Percentiles rank a stretch among this genome's conserved stretches.
phyloP scores from a whole-genome alignment of 2,329 filamentous ascomycete genomes.

The Aspergillus sp. region DNA sequence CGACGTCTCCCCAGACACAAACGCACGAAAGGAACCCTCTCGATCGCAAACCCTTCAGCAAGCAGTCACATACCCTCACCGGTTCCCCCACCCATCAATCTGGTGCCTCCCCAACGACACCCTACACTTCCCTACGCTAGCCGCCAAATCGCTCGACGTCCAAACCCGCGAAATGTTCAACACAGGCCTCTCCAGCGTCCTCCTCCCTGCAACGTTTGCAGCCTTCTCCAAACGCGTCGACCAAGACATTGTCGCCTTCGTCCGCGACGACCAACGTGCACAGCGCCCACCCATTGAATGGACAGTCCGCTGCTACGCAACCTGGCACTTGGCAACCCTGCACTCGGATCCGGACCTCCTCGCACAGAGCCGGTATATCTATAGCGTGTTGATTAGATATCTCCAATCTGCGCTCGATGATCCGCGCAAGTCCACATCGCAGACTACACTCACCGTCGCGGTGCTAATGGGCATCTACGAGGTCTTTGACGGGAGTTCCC shows the following conservation, averaged over 20 bases:
- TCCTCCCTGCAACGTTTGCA: background rate
- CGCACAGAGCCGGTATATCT: slow-evolving; percentile 17
- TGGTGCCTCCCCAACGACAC: no score
- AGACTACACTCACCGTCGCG: slow-evolving; percentile 8
- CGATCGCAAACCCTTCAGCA: no score
- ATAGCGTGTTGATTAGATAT: background rate
- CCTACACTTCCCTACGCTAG: background rate
- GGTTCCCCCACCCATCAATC: no score
- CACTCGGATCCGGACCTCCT: slow-evolving; percentile 7
- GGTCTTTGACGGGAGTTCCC: slow-evolving; percentile 16
- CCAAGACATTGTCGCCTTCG: background rate
- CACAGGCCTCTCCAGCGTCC: background rate
- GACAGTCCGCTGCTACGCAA: slow-evolving; percentile 8
- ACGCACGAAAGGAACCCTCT: no score
- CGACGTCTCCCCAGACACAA: no score
- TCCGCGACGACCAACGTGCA: background rate
- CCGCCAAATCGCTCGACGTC: background rate
- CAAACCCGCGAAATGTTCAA: slow-evolving; percentile 2
- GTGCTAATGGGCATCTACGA: slow-evolving; percentile 18
- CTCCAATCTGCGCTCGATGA: slow-evolving; percentile 1
- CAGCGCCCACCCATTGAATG: background rate
- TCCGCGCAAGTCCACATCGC: slow-evolving; percentile 5
- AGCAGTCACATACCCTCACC: no score
- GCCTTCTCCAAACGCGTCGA: background rate
- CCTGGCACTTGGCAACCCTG: slow-evolving; percentile 8